Base-by-base conservation (phyloP, 192 early-diverging fungal species). In the Linnemannia hyalina region DNA sequence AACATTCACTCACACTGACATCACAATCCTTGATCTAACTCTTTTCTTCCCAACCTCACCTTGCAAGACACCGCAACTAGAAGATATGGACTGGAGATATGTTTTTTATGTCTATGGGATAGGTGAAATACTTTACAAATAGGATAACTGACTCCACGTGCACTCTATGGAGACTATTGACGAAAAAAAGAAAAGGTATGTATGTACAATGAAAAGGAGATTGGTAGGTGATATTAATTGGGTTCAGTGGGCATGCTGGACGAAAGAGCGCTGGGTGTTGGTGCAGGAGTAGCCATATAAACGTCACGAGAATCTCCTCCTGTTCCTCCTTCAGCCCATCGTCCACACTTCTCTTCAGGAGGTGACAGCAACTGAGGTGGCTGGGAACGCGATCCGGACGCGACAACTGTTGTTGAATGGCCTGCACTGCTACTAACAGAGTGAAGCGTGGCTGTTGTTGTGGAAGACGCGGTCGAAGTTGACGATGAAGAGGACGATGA, bases 341-440 rank as follows among this genome's bases (percentile, higher is more conserved):
- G 15, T 22, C 60, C 63, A 7, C 77, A 75, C 60, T 49, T 82
- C 26, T 82, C 81, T 54, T 77, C 81, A 23, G 81, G 81, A 32
- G 81, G 81, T 23, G 81, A 82, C 18, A 82, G 76, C 60, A 82
- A 38, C 42, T 82, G 81, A 8, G 75, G 54, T 38, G 70, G 81
- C n/a, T 72, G 75, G 1, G 44, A 9, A 16, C n/a, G 42, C 20
- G 55, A 41, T 15, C 47, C 75, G 11, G 76, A 77, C 18, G 46
- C 55, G 18, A 77, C 76, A 54, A 77, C 75, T 16, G 73, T 63
- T 1, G 76, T 82, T 15, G 78, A 44, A 22, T n/a, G 13, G 49
- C 35, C 22, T 1, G n/a, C 32, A 54, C 35, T 32, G 26, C 40
- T 40, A 44, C 41, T 46, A 46, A 46, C 32, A 40, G 29, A 0